A percentile compares a stretch with the other conserved stretches of the same genome.
Evolutionary conservation across 805 yeast genomes (phyloP).

Genomic region (Scheffersomyces stipitis): DNA sequence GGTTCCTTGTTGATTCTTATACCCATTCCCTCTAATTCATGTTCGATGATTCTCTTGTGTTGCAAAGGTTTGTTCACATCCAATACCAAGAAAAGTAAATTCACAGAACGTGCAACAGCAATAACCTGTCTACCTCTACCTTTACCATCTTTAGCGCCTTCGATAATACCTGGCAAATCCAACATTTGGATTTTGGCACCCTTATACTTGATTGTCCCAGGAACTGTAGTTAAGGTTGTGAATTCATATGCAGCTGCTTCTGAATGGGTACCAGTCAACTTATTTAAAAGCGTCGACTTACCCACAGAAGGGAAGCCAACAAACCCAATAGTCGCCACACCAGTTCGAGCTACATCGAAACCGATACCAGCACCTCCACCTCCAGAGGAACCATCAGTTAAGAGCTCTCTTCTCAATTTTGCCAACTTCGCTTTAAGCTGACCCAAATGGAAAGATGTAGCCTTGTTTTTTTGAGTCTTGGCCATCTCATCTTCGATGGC

Average conservation of each 20-base stretch:
- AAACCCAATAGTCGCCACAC: conserved; percentile 96
- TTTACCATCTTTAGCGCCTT: conserved; percentile 89
- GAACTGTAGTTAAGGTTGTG: conserved; percentile 96
- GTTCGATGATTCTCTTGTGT: conserved; percentile 91
- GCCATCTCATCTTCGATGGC: conserved; percentile 98
- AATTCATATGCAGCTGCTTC: conserved; percentile 99
- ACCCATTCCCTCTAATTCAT: conserved; percentile 96
- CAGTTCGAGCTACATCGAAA: conserved; percentile 98
- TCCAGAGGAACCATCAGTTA: conserved; percentile 57
- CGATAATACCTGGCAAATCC: conserved; percentile 87
- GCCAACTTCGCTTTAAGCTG: conserved; percentile 96
- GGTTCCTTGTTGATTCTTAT: conserved; percentile 88
- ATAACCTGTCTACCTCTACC: conserved; percentile 96
- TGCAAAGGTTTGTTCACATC: conserved; percentile 96
- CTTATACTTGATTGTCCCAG: conserved; percentile 91
- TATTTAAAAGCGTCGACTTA: conserved; percentile 78
- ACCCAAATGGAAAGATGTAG: conserved; percentile 96
- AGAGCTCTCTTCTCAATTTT: conserved; percentile 86
- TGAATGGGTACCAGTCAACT: conserved; percentile 92
- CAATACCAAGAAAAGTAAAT: conserved; percentile 85
- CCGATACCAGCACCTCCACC: conserved; percentile 95
- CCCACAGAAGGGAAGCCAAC: conserved; percentile 99
- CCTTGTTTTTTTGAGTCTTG: conserved; percentile 95
- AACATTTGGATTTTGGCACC: conserved; percentile 98
- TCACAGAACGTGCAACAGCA: conserved; percentile 98